Evolutionary conservation across 1,284 basidiomycete species (phyloP).

Genomic region (Flammula alnicola): DNA sequence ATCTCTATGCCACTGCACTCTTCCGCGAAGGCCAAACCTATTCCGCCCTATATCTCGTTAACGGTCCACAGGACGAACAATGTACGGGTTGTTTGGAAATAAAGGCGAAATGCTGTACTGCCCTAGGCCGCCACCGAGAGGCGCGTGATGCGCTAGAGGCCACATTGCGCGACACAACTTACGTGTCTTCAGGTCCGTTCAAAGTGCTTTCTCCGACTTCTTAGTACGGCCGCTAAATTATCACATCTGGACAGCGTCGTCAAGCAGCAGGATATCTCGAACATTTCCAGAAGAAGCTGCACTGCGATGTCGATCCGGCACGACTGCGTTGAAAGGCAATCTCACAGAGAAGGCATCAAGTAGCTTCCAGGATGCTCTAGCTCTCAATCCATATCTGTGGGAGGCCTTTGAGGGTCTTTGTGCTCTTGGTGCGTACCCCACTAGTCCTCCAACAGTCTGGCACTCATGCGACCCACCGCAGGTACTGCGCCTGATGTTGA

Average conservation of each 20-base stretch:
- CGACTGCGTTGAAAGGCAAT: slow-evolving; percentile 75
- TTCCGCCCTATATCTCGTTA: slow-evolving; percentile 76
- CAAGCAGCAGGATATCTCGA: slow-evolving; percentile 51
- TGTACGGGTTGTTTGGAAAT: slow-evolving; percentile 83
- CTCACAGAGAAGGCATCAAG: slow-evolving; percentile 70
- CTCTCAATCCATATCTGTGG: slow-evolving; percentile 85
- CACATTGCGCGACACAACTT: slow-evolving; percentile 53
- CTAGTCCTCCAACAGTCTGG: slow-evolving; percentile 7
- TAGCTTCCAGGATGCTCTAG: slow-evolving; percentile 77
- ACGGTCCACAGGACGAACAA: slow-evolving; percentile 54
- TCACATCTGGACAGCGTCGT: slow-evolving; percentile 47
- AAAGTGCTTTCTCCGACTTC: slow-evolving; percentile 17
- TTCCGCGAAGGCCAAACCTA: slow-evolving; percentile 77
- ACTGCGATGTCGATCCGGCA: slow-evolving; percentile 71
- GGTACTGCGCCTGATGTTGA: slow-evolving; percentile 72
- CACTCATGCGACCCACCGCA: slow-evolving; percentile 33
- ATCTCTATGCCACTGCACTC: slow-evolving; percentile 82
- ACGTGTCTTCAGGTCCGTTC: slow-evolving; percentile 60
- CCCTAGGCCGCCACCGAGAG: slow-evolving; percentile 71
- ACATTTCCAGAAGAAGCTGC: slow-evolving; percentile 68
- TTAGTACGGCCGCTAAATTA: slow-evolving; percentile 23
- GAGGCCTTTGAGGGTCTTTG: slow-evolving; percentile 94
- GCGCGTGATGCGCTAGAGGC: slow-evolving; percentile 73
- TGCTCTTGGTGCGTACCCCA: slow-evolving; percentile 67
- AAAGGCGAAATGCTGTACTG: slow-evolving; percentile 77